Conservation (phyloP, 2,329 filamentous ascomycete species). For the Diaporthe amygdali region DNA sequence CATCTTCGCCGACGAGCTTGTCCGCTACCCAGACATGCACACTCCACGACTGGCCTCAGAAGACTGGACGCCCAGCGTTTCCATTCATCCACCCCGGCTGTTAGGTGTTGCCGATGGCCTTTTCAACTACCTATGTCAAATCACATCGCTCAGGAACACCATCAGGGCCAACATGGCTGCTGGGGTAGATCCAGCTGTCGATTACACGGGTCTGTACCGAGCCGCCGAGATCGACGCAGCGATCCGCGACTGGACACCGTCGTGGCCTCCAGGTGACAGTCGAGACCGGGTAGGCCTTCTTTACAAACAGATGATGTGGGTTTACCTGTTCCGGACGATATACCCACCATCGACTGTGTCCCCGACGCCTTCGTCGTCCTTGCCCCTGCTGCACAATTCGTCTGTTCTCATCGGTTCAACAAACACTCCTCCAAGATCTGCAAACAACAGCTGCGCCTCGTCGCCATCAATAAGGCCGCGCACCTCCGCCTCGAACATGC, state of each 20-base stretch:
- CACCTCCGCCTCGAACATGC: conserved; percentile 24
- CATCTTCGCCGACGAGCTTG: conserved; percentile 67
- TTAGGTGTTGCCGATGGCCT: conserved; percentile 84
- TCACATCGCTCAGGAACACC: conserved; percentile 76
- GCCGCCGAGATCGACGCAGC: conserved; percentile 78
- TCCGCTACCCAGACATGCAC: conserved; percentile 51
- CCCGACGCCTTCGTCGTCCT: conserved; percentile 27
- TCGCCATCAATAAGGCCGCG: conserved; percentile 36
- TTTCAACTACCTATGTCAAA: conserved; percentile 78
- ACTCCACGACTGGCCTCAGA: conserved; percentile 46
- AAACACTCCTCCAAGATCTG: conserved; percentile 36
- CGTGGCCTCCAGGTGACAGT: conserved; percentile 62
- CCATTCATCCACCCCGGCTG: conserved; percentile 60
- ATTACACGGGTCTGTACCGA: conserved; percentile 74
- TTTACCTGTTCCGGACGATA: conserved; percentile 67
- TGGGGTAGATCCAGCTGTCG: conserved; percentile 69
- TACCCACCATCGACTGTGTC: conserved; percentile 51
- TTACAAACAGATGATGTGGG: conserved; percentile 71
- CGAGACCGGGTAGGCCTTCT: conserved; percentile 61
- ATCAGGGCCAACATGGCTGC: conserved; percentile 72
- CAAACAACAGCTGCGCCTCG: conserved; percentile 39
- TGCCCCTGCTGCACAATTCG: conserved; percentile 26
- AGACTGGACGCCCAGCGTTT: conserved; percentile 46
- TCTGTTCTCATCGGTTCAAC: conserved; percentile 24
- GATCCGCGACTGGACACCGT: conserved; percentile 76